Evolutionary conservation across 2,329 filamentous ascomycete species (phyloP), one percentile per base, ranked within the genome.

Genomic region (Colletotrichum sp.): DNA sequence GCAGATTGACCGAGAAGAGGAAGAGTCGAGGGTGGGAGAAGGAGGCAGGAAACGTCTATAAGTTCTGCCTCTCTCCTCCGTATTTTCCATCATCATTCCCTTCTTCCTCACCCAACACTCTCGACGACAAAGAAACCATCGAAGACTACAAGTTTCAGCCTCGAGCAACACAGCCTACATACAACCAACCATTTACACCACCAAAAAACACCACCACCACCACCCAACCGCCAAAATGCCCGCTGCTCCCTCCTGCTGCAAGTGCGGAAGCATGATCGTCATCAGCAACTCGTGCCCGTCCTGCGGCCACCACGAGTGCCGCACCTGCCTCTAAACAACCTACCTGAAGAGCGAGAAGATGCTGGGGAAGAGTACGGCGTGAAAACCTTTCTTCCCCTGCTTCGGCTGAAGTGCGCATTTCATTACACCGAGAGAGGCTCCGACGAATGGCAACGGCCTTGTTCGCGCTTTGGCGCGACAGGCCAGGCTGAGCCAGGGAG

Each of bases 231-330:
- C 60, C 80, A 81, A 79, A 66, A 88, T 88, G 86, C 84, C 86
- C 81, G 83, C 85, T 79, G 87, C 86, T 79, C 86, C 87, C 79
- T 88, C 89, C 84, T 90, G 89, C 87, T 90, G 89, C 86, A 83
- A 89, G 80, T 90, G 89, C 84, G 87, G 87, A 79, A 83, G 86
- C 83, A 88, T 90, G 84, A 89, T 90, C 79, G 89, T 90, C 85
- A 90, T 90, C 84, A 90, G 88, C 87, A 88, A 84, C 81, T 87
- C 85, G 68, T 90, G 89, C 86, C 85, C 83, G 76, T 84, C 85
- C 80, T 90, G 89, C 81, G 84, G 85, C 67, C 89, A 90, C 84
- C 82, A 84, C 78, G 86, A 89, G 80, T 90, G 89, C 87, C 80
- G 78, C 75, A 82, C 86, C 74, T 90, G 89, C 82, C 80, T 84